Conservation (phyloP, 1,284 basidiomycete species). For the Naganishia sp. region DNA sequence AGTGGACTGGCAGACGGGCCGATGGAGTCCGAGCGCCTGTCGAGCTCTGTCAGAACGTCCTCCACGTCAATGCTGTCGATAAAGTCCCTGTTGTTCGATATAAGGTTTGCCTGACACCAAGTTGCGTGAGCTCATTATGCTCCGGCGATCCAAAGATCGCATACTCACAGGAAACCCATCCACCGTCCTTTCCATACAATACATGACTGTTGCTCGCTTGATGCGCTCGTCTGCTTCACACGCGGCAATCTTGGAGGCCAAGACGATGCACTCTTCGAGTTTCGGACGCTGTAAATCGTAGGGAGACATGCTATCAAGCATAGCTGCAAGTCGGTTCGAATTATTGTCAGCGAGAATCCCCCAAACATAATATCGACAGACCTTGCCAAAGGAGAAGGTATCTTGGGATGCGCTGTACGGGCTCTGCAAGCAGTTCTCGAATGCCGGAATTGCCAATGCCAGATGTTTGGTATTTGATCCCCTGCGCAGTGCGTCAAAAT, state of each 20-base stretch:
- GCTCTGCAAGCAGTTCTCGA: conserved; percentile 94
- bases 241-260: conserved; percentile 85
- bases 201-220: conserved; percentile 82
- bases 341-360: neutral
- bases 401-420: conserved; percentile 97
- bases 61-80: conserved; percentile 94
- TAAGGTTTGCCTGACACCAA: conserved; percentile 62
- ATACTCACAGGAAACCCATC: conserved; percentile 76
- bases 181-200: conserved; percentile 78
- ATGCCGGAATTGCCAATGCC: conserved; percentile 84
- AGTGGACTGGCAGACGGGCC: conserved; percentile 1
- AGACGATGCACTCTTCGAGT: conserved; percentile 79
- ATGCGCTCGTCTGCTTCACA: conserved; percentile 93
- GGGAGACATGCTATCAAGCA: conserved; percentile 81
- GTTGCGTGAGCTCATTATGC: neutral
- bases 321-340: conserved; percentile 54
- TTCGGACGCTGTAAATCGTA: conserved; percentile 76
- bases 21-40: conserved; percentile 4
- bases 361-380: conserved; percentile 37
- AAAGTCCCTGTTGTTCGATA: conserved; percentile 82
- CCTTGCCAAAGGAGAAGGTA: conserved; percentile 91
- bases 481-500: conserved; percentile 56
- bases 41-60: conserved; percentile 65
- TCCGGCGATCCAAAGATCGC: neutral
- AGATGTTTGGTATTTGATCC: conserved; percentile 81